Percentiles rank a stretch among this genome's conserved stretches.
phyloP scores from a whole-genome alignment of 2,329 filamentous ascomycete species.

The Colletotrichum tofieldiae region DNA sequence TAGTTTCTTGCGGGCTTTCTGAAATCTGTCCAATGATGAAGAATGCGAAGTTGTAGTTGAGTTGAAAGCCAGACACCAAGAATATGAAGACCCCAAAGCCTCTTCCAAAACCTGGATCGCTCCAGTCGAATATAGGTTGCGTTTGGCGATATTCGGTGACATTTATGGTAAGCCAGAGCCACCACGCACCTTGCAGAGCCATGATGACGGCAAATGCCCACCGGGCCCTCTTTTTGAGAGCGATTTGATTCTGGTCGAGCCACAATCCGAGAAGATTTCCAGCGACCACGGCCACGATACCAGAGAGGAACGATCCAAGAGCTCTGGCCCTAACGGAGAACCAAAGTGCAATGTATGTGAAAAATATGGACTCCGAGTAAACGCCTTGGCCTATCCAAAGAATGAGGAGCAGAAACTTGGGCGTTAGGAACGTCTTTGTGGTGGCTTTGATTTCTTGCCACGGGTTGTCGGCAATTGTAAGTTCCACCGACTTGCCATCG shows the following conservation, averaged over 20 bases:
- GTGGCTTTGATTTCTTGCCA: constrained; percentile 72
- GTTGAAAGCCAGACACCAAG: constrained; percentile 75
- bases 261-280: constrained; percentile 76
- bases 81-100: constrained; percentile 70
- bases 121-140: constrained; percentile 67
- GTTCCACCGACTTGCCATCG: constrained; percentile 55
- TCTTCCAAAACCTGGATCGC: constrained; percentile 58
- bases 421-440: constrained; percentile 58
- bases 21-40: constrained; percentile 78
- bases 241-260: constrained; percentile 68
- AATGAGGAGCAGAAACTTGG: constrained; percentile 63
- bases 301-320: constrained; percentile 61
- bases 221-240: constrained; percentile 67
- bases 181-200: constrained; percentile 75
- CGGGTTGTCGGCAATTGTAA: constrained; percentile 58
- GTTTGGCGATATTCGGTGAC: constrained; percentile 71
- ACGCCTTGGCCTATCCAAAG: constrained; percentile 67
- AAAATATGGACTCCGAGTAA: constrained; percentile 60
- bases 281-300: constrained; percentile 72
- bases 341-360: constrained; percentile 61
- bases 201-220: constrained; percentile 67
- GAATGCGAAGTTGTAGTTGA: constrained; percentile 81
- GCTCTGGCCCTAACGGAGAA: constrained; percentile 66
- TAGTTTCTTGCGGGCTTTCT: constrained; percentile 70
- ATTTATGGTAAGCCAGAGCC: constrained; percentile 77